These are phyloP conservation scores for Phytopythium aichiense DNA, from an alignment of 352 stramenopile genomes.

Conservation along the genomic window DNA sequence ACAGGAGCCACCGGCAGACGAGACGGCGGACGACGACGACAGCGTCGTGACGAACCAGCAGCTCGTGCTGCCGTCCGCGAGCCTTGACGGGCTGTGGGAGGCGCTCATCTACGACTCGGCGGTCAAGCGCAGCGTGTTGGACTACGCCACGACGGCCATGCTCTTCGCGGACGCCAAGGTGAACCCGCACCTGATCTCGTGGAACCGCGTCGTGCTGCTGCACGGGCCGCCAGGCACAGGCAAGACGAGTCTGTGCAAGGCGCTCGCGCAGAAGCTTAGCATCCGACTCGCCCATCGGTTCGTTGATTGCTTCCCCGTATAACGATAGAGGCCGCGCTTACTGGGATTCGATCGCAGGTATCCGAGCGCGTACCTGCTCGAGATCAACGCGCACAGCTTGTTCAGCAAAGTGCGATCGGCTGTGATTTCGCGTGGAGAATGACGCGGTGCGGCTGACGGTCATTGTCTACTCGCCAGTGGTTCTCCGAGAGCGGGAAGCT, in stretches of 20 bases:
- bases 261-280: conserved; percentile 89
- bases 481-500: conserved; percentile 94
- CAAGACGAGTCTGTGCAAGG: conserved; percentile 92
- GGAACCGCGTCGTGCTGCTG: conserved; percentile 90
- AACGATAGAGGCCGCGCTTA: conserved; percentile 1
- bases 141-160: conserved; percentile 89
- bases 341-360: conserved; percentile 26
- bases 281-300: conserved; percentile 80
- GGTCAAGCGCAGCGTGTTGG: conserved; percentile 80
- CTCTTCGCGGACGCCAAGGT: conserved; percentile 87
- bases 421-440: not conserved
- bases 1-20: conserved; percentile 62
- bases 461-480: conserved; percentile 53
- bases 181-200: conserved; percentile 86
- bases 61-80: conserved; percentile 55
- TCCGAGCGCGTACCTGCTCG: conserved; percentile 70
- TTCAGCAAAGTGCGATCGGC: conserved; percentile 71
- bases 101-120: conserved; percentile 80
- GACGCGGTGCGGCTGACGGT: not conserved
- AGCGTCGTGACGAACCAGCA: conserved; percentile 79
- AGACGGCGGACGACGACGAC: conserved; percentile 78
- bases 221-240: conserved; percentile 92
- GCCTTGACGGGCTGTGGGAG: conserved; percentile 75
- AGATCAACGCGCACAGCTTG: conserved; percentile 92
- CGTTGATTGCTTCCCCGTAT: not conserved